Base-by-base conservation (phyloP, 305 asterid species). In the Galium porrigens region DNA sequence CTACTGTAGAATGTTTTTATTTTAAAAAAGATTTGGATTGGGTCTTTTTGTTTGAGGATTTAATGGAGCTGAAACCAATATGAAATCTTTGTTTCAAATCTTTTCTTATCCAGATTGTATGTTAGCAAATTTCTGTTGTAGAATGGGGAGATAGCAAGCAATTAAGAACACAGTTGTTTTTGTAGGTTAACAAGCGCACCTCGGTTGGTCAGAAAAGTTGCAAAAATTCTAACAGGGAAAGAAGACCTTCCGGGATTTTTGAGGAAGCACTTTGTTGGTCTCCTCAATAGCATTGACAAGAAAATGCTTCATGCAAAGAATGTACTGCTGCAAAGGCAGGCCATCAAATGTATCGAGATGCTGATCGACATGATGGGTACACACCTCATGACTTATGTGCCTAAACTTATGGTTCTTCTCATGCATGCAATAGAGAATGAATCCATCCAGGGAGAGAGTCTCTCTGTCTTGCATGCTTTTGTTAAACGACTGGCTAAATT, bases 391-490 rank as follows among this genome's bases (percentile, higher is more conserved):
- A 82, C 96, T 60, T 82, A 92, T 51, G 94, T 89, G 37, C 99
- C 99, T 52, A 92, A 89, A 78, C 82, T 92, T 56, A 92, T 92
- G 99, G 99, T 92, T 76, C 94, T 92, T 81, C 96, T 91, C 80
- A 92, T 89, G 97, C 96, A 89, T 82, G 83, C 86, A 65, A 87
- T 89, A 66, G 81, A 82, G 67, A 89, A 87, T 77, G 95, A 85
- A 73, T 77, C 82, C 83, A 95, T 92, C 74, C 95, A 76, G 79
- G 79, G 79, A 22, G 95, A 85, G 66, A 90, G 95, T 70, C 90
- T 92, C 58, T 77, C 89, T 15, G 88, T 87, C 65, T 83, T 92
- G 83, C 96, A 85, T 77, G 73, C 78, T 68, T 92, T 92, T 81
- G 75, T 92, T 62, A 87, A 84, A 84, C 88, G 83, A 78, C 82